Base-by-base conservation (phyloP, 1,284 basidiomycete species). In the Schizopora paradoxa region DNA sequence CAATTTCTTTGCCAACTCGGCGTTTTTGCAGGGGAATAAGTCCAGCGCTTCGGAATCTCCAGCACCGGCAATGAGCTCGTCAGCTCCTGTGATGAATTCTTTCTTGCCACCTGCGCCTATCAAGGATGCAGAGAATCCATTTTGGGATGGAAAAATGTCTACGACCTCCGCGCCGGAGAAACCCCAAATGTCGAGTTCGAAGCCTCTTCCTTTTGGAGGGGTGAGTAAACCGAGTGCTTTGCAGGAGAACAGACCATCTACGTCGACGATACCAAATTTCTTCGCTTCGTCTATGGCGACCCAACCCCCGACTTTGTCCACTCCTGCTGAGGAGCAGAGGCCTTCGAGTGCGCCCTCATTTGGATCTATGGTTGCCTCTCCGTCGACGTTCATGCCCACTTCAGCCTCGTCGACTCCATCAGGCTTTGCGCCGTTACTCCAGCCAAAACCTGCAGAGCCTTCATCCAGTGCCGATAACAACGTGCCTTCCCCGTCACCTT, bases 1-100 rank as follows among this genome's bases (percentile, higher is more conserved):
- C 23, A 47, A 47, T 23, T 51, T 51, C 36, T 47, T 51, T 26
- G 49, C 45, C 13, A 43, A 43, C 18, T 51, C 49, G 18, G 25
- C 41, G 7, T 33, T 43, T 13, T 31, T 47, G 16, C 19, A 32
- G 23, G 40, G 23, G 7, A 40, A 34, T n/a, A 44, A 43, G 31
- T 13, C 45, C 13, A 23, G 19, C 18, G n/a, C 41, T 18, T 6
- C 22, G 22, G 25, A 36, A 4, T n/a, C 38, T n/a, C 19, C 33
- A n/a, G 25, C 27, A 8, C 11, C 32, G 5, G 6, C 32, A n/a
- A 10, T 25, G 6, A 16, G 43, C 6, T 33, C 41, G 13, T 34
- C 48, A 10, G 13, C 33, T 19, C 14, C 22, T 7, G 13, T 21
- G 2, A 16, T 3, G 7, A 7, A 22, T 6, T 14, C n/a, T 1